Conservation (phyloP, 2,329 filamentous ascomycete genomes). For the Aspergillus brasiliensis region DNA sequence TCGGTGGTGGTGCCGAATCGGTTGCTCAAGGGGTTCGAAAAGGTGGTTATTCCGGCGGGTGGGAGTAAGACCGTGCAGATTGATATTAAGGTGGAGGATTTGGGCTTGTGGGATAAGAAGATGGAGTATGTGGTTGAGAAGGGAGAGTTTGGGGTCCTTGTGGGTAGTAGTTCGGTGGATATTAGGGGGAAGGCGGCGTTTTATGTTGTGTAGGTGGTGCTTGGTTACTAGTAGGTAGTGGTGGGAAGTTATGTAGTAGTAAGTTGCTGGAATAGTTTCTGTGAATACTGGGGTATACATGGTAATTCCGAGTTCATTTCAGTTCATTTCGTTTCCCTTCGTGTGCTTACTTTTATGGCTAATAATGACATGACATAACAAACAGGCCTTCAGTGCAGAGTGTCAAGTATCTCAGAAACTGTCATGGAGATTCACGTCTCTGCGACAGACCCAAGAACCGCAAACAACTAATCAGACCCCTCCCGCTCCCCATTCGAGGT, state of each 20-base stretch:
- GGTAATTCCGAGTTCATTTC: neutral
- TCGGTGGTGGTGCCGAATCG: slow-evolving; percentile 67
- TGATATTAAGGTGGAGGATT: slow-evolving; percentile 52
- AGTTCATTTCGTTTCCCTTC: neutral
- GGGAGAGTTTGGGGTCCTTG: slow-evolving; percentile 65
- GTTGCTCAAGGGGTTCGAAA: slow-evolving; percentile 67
- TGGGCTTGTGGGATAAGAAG: slow-evolving; percentile 59
- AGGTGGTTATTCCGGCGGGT: slow-evolving; percentile 63
- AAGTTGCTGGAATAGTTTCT: neutral
- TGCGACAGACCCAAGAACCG: neutral
- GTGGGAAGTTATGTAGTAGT: neutral
- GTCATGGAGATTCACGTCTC: too few relatives aligned
- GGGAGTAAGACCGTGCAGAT: slow-evolving; percentile 58
- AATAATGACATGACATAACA: neutral
- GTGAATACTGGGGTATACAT: too few relatives aligned
- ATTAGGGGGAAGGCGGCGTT: slow-evolving; percentile 37
- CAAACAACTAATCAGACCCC: neutral
- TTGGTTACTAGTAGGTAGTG: neutral
- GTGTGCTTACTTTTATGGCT: neutral
- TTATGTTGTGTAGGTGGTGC: slow-evolving; percentile 25
- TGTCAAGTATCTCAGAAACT: too few relatives aligned
- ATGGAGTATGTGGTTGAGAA: slow-evolving; percentile 76
- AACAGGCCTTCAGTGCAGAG: too few relatives aligned
- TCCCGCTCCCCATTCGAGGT: slow-evolving; percentile 1
- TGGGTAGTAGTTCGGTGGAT: slow-evolving; percentile 55